Evolutionary conservation across 306 rosid species (phyloP), one percentile per base, ranked within the genome.

Genomic region (Trifolium repens): DNA sequence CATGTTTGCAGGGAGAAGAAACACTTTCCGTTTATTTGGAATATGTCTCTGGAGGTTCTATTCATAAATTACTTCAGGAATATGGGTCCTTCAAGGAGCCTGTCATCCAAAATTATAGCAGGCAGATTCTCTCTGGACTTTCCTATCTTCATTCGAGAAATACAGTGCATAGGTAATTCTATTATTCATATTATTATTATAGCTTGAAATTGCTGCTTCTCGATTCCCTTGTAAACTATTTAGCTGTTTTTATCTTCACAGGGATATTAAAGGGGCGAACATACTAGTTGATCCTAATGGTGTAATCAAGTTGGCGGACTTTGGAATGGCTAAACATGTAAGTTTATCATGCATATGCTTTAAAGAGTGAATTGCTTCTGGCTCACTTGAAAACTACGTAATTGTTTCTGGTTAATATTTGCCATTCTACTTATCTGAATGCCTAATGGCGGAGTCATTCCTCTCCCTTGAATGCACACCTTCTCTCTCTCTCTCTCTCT

Each of bases 311-410:
- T 79, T 96, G 85, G 99, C 96, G 7, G 99, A 96, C 81, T 96
- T 96, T 59, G 99, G 99, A 83, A 96, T 96, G 99, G 99, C 99
- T 50, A 96, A 92, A 80, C 98, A 88, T 80, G 98, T 96, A 88
- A 61, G 81, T 49, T 73, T 49, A 34, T 46, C 27, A 44, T 59
- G 53, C 53, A 22, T 57, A 37, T 22, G 67, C 59, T 79, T 65
- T 72, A 85, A 61, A 69, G 64, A 73, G 61, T 14, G 34, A 52
- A 42, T 61, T 77, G 37, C 73, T 79, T 54, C 69, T 81, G 58
- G 60, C 65, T 69, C 40, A 58, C 34, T 67, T 53, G 57, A 24
- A 69, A 55, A 83, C 9, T 22, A 2, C 1, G 79, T 47, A 43
- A 42, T 22, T 15, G 11, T 44, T 72, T 76, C 50, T 14, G 16